Percentiles rank a stretch among this genome's conserved stretches.
These are phyloP conservation scores for Thermothelomyces thermophilus DNA, from an alignment of 2,329 filamentous ascomycete genomes.

Conservation along the genomic window DNA sequence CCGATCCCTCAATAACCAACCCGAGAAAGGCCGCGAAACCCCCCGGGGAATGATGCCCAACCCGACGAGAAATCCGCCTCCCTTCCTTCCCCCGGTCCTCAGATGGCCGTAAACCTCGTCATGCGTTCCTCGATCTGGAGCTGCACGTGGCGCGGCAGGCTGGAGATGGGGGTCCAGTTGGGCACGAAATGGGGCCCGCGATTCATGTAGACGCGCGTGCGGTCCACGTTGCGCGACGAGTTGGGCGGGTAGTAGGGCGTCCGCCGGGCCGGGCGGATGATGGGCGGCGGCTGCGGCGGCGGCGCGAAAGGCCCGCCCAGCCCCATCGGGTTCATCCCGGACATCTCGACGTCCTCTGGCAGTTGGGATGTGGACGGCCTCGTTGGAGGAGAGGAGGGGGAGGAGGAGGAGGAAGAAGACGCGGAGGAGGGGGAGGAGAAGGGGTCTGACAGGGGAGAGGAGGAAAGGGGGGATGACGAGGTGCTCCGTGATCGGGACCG, in stretches of 20 bases:
- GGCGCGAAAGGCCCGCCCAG: background rate
- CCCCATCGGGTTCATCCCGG: background rate
- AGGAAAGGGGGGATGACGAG: slow-evolving; percentile 1
- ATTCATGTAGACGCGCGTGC: slow-evolving; percentile 19
- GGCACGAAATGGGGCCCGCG: slow-evolving; percentile 19
- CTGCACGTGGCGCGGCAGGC: slow-evolving; percentile 19
- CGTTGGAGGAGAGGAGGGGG: background rate
- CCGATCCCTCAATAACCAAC: background rate
- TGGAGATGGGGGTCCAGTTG: slow-evolving; percentile 23
- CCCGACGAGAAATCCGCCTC: too few relatives aligned
- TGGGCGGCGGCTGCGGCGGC: background rate
- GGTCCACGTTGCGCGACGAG: slow-evolving; percentile 17
- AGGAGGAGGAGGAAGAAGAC: background rate
- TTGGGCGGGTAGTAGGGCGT: slow-evolving; percentile 25
- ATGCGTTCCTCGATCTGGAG: slow-evolving; percentile 19
- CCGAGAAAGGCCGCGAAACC: background rate
- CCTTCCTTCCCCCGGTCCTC: background rate
- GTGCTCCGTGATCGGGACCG: slow-evolving; percentile 7
- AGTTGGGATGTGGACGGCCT: background rate
- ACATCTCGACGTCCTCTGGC: background rate
- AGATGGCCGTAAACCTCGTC: slow-evolving; percentile 15
- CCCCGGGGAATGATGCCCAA: too few relatives aligned
- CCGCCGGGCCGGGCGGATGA: slow-evolving; percentile 11
- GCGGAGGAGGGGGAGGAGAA: background rate
- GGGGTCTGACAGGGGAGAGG: too few relatives aligned